Evolutionary conservation across 2,329 filamentous ascomycete genomes (phyloP).

Genomic region (Fusarium poae): DNA sequence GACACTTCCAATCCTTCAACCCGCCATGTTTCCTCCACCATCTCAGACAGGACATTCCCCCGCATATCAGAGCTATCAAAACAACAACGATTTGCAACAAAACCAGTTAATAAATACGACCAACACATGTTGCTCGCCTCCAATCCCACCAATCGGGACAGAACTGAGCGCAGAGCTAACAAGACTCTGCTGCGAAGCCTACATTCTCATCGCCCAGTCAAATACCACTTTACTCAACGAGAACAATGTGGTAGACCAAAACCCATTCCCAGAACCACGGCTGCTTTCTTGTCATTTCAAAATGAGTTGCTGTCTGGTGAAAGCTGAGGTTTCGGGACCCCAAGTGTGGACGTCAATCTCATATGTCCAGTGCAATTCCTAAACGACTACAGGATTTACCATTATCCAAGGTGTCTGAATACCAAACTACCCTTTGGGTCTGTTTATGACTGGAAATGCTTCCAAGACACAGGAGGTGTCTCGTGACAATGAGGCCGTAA

Average conservation of each 20-base stretch:
- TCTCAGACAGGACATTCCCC: too few relatives aligned
- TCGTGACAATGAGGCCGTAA: too few relatives aligned
- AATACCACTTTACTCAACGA: slow-evolving; percentile 45
- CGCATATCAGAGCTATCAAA: neutral
- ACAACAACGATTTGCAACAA: neutral
- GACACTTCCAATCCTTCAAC: neutral
- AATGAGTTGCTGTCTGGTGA: neutral
- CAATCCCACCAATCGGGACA: neutral
- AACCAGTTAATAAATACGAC: neutral
- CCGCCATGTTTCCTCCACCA: neutral
- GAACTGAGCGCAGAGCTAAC: slow-evolving; percentile 45
- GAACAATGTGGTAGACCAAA: neutral
- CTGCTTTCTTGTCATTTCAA: neutral
- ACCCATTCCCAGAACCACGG: neutral
- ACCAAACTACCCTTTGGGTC: too few relatives aligned
- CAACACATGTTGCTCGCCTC: neutral
- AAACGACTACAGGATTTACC: fast-evolving
- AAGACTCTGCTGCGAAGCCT: slow-evolving; percentile 52
- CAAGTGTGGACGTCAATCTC: neutral
- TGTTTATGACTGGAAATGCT: neutral
- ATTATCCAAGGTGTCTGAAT: neutral
- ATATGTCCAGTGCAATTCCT: neutral
- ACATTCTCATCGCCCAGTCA: slow-evolving; percentile 50
- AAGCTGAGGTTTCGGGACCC: neutral
- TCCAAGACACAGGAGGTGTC: too few relatives aligned